These are phyloP conservation scores for Halophytophthora polymorphica DNA, from an alignment of 352 stramenopile genomes.

Conservation along the genomic window DNA sequence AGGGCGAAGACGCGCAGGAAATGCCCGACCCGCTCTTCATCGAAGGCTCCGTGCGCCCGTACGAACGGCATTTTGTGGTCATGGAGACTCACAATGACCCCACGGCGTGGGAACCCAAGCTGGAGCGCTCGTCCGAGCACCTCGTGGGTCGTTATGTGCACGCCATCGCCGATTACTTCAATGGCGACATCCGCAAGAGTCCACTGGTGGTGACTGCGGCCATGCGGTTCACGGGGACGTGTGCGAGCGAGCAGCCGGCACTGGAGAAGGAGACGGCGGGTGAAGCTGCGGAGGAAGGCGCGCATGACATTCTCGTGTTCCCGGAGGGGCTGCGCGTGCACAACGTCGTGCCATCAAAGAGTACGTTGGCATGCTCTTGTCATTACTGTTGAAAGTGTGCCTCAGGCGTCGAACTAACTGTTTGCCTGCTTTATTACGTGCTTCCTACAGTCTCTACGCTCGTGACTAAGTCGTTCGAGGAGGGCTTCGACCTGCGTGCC, in stretches of 20 bases:
- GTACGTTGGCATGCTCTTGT: slow-evolving; percentile 18
- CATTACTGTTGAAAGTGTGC: too few relatives aligned
- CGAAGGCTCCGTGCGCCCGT: slow-evolving; percentile 53
- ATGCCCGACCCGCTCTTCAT: slow-evolving; percentile 37
- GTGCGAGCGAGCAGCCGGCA: neutral
- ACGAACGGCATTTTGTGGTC: slow-evolving; percentile 58
- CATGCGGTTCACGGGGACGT: slow-evolving; percentile 37
- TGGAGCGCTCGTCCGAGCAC: slow-evolving; percentile 62
- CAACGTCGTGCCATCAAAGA: slow-evolving; percentile 38
- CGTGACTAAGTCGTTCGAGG: slow-evolving; percentile 31
- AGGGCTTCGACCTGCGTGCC: slow-evolving; percentile 24
- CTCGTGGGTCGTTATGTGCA: slow-evolving; percentile 40
- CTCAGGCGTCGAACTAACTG: too few relatives aligned
- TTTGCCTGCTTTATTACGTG: neutral
- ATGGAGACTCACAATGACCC: slow-evolving; percentile 44
- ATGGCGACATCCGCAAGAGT: slow-evolving; percentile 32
- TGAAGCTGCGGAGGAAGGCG: slow-evolving; percentile 8
- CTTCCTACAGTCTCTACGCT: slow-evolving; percentile 27
- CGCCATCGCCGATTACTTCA: slow-evolving; percentile 26
- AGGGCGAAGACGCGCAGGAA: slow-evolving; percentile 5
- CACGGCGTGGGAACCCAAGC: slow-evolving; percentile 59
- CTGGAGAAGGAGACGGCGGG: neutral
- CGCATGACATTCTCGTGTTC: slow-evolving; percentile 70
- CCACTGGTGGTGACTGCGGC: slow-evolving; percentile 48
- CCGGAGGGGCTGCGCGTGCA: slow-evolving; percentile 60